Evolutionary conservation across 2,329 filamentous ascomycete genomes (phyloP), one percentile per base, ranked within the genome.

Genomic region (Dactylellina drechsleri): DNA sequence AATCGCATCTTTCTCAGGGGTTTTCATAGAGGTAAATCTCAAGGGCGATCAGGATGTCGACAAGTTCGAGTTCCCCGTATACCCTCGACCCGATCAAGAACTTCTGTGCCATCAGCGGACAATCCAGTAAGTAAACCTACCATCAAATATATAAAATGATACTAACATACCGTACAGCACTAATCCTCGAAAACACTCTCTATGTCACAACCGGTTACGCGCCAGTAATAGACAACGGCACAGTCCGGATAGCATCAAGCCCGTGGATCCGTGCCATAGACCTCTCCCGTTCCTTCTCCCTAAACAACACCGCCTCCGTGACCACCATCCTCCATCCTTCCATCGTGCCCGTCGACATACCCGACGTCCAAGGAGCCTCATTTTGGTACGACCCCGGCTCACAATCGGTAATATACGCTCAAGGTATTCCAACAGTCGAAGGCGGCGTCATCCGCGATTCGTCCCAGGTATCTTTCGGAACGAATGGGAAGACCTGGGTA

Each of bases 221-320:
- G n/a, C 45, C 41, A 7, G 66, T 71, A 4, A 23, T 41, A 28
- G 66, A 71, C 23, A 65, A 71, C 16, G 66, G 66, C 16, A 71
- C 57, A 5, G 57, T 12, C 2, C 57, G 66, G 16, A 49, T 54
- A 31, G 66, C 59, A 13, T 71, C 66, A 1, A 58, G 52, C 5
- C 66, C 66, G 2, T 71, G 66, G 66, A 71, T 71, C 18, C 52
- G 66, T 23, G 26, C 10, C 18, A 71, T 71, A 23, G 66, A 71
- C 36, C 53, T 71, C 6, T 64, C 45, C 7, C 50, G 53, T 12
- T 28, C 52, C 4, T 71, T 71, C 59, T 59, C 60, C n/a, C 36
- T 71, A 10, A 65, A 71, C 31, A 45, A 31, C 7, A 65, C 59
- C 4, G 66, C 66, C 2, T 50, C 28, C 10, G 66, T 47, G 13